Evolutionary conservation across 495 filamentous ascomycete genomes (phyloP).

Genomic region (Neurospora sp.): DNA sequence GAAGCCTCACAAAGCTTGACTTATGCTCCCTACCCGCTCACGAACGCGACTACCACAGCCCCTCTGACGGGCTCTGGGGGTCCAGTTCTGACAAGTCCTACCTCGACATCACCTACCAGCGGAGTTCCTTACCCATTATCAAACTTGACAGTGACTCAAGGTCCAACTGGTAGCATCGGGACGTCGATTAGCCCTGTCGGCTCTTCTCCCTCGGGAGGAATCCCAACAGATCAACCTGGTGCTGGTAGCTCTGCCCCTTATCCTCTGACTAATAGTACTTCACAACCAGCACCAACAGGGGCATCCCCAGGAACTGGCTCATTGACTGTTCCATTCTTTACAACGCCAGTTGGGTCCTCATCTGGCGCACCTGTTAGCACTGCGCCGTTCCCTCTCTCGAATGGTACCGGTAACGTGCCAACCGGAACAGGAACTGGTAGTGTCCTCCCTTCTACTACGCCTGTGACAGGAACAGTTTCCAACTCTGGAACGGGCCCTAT

Average conservation of each 20-base stretch:
- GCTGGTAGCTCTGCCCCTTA: neutral
- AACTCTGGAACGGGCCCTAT: neutral
- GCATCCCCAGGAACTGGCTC: neutral
- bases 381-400: neutral
- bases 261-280: slow-evolving; percentile 8
- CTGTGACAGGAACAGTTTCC: slow-evolving; percentile 1
- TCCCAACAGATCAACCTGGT: neutral
- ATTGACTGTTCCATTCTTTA: neutral
- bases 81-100: neutral
- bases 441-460: neutral
- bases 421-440: slow-evolving; percentile 3
- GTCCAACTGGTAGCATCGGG: neutral
- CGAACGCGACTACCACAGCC: slow-evolving; percentile 6
- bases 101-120: neutral
- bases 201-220: neutral
- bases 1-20: neutral
- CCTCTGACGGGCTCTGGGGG: slow-evolving; percentile 1
- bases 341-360: neutral
- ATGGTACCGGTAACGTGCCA: neutral
- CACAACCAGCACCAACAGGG: neutral
- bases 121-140: slow-evolving; percentile 13
- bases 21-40: slow-evolving; percentile 3
- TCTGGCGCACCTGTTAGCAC: neutral
- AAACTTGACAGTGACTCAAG: slow-evolving; percentile 8
- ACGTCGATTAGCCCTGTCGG: neutral